These are phyloP conservation scores for Aspergillus pseudoviridinutans DNA, from an alignment of 2,329 filamentous ascomycete genomes.

Conservation along the genomic window DNA sequence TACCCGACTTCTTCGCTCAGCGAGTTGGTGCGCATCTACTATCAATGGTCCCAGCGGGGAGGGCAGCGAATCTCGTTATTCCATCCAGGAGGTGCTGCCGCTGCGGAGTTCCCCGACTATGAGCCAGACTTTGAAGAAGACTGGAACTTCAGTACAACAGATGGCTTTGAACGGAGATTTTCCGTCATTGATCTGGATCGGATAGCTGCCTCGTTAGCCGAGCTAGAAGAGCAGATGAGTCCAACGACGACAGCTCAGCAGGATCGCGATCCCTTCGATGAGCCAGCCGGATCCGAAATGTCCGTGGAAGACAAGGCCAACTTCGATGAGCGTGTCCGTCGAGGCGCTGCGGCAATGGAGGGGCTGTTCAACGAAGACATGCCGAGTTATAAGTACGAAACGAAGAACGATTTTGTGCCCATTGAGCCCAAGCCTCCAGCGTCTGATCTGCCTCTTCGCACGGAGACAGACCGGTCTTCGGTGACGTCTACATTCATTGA, in stretches of 20 bases:
- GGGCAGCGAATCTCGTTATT: slow-evolving; percentile 55
- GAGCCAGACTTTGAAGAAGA: slow-evolving; percentile 47
- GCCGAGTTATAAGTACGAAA: slow-evolving; percentile 57
- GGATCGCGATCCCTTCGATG: slow-evolving; percentile 27
- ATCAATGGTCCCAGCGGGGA: slow-evolving; percentile 47
- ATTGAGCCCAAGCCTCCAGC: slow-evolving; percentile 40
- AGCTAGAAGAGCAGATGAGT: slow-evolving; percentile 39
- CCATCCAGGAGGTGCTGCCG: slow-evolving; percentile 55
- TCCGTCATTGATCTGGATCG: slow-evolving; percentile 46
- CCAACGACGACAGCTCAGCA: slow-evolving; percentile 21
- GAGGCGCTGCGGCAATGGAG: slow-evolving; percentile 54
- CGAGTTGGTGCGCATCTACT: slow-evolving; percentile 46
- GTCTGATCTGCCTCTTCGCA: slow-evolving; percentile 53
- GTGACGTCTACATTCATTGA: slow-evolving; percentile 48
- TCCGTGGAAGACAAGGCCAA: slow-evolving; percentile 47
- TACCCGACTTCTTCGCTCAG: slow-evolving; percentile 44
- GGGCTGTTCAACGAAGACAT: slow-evolving; percentile 55
- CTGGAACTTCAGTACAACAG: slow-evolving; percentile 64
- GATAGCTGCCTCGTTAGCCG: slow-evolving; percentile 44
- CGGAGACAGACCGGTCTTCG: slow-evolving; percentile 44
- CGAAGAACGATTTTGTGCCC: slow-evolving; percentile 47
- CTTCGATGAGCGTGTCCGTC: slow-evolving; percentile 54
- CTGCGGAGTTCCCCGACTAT: slow-evolving; percentile 48
- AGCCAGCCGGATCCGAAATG: slow-evolving; percentile 30
- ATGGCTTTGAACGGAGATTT: slow-evolving; percentile 54